These are phyloP conservation scores for Curvularia eragrostidis DNA, from an alignment of 2,329 filamentous ascomycete species.

Conservation along the genomic window DNA sequence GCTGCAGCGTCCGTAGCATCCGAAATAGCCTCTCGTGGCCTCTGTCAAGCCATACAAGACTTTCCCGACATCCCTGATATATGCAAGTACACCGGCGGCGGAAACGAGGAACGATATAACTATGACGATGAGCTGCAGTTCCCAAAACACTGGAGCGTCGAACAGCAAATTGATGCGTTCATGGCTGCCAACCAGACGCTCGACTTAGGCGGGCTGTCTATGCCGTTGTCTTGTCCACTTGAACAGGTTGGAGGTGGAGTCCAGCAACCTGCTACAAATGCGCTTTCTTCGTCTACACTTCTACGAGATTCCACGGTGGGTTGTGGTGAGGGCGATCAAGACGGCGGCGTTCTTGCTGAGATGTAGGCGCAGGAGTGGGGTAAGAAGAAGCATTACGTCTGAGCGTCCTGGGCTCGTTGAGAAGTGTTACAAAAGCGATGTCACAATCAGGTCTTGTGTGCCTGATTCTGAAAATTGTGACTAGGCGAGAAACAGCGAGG, in stretches of 20 bases:
- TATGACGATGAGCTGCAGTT: neutral
- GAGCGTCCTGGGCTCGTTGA: neutral
- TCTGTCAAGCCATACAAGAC: neutral
- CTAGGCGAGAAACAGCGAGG: too few relatives aligned
- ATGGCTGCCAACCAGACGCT: conserved; percentile 8
- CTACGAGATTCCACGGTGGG: neutral
- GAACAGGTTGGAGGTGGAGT: neutral
- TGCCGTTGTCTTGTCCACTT: neutral
- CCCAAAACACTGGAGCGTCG: neutral
- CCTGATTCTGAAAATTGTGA: neutral
- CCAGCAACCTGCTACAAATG: neutral
- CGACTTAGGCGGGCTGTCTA: neutral
- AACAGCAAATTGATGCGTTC: conserved; percentile 5
- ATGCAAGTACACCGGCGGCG: neutral
- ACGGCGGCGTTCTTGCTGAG: neutral
- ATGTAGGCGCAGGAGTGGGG: too few relatives aligned
- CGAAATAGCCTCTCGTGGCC: neutral
- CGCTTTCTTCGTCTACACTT: neutral
- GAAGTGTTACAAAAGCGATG: neutral
- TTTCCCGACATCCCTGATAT: conserved; percentile 4
- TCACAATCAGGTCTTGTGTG: neutral
- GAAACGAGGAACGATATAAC: neutral
- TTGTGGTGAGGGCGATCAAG: neutral
- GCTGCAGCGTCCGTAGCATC: conserved; percentile 6
- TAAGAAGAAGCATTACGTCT: neutral